A percentile compares a stretch with the other conserved stretches of the same genome.
These are phyloP conservation scores for Russula sp. DNA, from an alignment of 768 basidiomycete species.

Conservation along the genomic window DNA sequence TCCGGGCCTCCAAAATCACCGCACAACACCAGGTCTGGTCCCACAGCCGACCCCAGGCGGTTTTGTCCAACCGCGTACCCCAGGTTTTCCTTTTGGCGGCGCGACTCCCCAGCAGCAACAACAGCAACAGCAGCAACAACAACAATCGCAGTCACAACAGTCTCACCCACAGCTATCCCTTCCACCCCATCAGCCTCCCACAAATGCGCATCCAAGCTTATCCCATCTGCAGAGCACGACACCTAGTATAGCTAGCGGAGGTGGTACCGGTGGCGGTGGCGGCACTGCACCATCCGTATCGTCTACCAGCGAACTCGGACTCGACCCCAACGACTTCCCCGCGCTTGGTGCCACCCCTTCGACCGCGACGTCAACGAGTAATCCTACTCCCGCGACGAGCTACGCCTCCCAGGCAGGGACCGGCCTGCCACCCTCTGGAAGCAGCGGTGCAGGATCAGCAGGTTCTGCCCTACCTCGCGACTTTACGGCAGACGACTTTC, in stretches of 20 bases:
- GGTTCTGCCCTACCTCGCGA: conserved; percentile 45
- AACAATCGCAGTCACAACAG: conserved; percentile 26
- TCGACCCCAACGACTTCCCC: conserved; percentile 86
- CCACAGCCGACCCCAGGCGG: conserved; percentile 48
- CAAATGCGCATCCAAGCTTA: conserved; percentile 46
- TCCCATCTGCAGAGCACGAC: conserved; percentile 49
- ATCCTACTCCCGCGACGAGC: conserved; percentile 44
- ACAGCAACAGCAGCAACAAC: conserved; percentile 42
- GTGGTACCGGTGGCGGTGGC: background rate
- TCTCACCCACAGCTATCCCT: conserved; percentile 32
- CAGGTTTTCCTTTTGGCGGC: conserved; percentile 58
- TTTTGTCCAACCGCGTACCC: conserved; percentile 60
- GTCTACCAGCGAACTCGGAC: conserved; percentile 65
- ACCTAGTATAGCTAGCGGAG: conserved; percentile 25
- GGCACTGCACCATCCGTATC: conserved; percentile 52
- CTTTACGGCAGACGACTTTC: conserved; percentile 87
- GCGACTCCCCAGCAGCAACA: conserved; percentile 41
- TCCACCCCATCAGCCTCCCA: conserved; percentile 39
- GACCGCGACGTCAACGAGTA: conserved; percentile 31
- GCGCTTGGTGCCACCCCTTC: conserved; percentile 64
- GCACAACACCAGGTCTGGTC: conserved; percentile 49
- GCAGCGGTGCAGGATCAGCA: conserved; percentile 26
- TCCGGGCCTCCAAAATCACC: conserved; percentile 48
- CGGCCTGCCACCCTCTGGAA: conserved; percentile 42
- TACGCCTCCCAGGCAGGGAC: conserved; percentile 80